Evolutionary conservation across 371 early-diverging fungal genomes (phyloP), one percentile per base, ranked within the genome.

Genomic region (Mucor saturninus): DNA sequence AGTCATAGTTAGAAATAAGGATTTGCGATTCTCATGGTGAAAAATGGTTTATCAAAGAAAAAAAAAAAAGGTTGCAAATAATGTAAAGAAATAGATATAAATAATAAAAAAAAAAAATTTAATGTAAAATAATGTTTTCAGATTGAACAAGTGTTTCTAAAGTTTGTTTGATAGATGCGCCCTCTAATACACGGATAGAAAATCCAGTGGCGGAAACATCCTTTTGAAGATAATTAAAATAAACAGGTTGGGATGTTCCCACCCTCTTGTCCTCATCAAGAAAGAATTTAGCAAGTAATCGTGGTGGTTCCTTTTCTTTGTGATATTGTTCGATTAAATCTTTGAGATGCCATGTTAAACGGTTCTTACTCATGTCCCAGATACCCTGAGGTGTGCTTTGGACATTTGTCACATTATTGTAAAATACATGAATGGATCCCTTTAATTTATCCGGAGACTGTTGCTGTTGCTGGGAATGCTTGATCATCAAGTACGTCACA

Each of bases 381-480:
- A 14, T n/a, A 29, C 65, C 65, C 6, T 65, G 65, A 3, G 65
- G 65, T 43, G 55, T 60, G n/a, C 65, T 65, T 42, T 65, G 65
- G 0, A 65, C 65, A 15, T 50, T 45, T 5, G 5, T 57, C 4
- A 60, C 61, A 4, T 14, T 32, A 7, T 50, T 3, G 3, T 60
- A 49, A 5, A 28, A 21, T 37, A 65, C 40, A 5, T 30, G 14
- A 5, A 60, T 37, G 4, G 26, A 15, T 2, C 54, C 45, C 1
- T 32, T 31, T 9, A 42, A 40, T 10, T 30, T 28, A n/a, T 32
- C 9, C n/a, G 1, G 1, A 21, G 21, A 46, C 14, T 2, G n/a
- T 2, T 14, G 40, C 21, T 21, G 32, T 54, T 54, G 59, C 21
- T 48, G 53, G 2, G 7, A 38, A 8, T 65, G 54, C 21, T 65